These are phyloP conservation scores for Tylopilus felleus DNA, from an alignment of 768 basidiomycete species.

Conservation along the genomic window DNA sequence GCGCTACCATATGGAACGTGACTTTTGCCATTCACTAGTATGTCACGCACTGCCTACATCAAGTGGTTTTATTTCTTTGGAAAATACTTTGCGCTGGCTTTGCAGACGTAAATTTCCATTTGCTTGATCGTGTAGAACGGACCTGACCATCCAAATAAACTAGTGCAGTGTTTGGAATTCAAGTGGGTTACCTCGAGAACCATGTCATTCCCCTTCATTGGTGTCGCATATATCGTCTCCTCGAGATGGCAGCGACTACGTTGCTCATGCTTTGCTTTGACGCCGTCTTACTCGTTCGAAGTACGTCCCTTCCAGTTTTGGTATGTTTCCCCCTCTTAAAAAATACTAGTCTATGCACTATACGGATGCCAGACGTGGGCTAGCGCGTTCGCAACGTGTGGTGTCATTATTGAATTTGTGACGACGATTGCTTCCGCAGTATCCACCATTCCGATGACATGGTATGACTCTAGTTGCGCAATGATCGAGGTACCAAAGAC, in stretches of 20 bases:
- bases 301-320: slow-evolving; percentile 7
- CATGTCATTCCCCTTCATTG: background rate
- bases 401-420: slow-evolving; percentile 11
- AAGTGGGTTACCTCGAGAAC: slow-evolving; percentile 3
- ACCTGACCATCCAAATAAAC: background rate
- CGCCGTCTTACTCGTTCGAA: slow-evolving; percentile 19
- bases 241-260: slow-evolving; percentile 11
- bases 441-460: background rate
- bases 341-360: slow-evolving; percentile 18
- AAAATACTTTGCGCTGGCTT: slow-evolving; percentile 16
- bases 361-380: slow-evolving; percentile 3
- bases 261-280: slow-evolving; percentile 20
- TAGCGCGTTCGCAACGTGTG: background rate
- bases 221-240: slow-evolving; percentile 13
- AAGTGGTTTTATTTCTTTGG: slow-evolving; percentile 30
- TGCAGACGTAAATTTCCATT: slow-evolving; percentile 14
- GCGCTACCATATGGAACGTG: background rate
- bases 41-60: slow-evolving; percentile 11
- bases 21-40: slow-evolving; percentile 4
- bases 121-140: background rate
- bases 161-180: slow-evolving; percentile 8
- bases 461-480: slow-evolving; percentile 16
- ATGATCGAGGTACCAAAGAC: slow-evolving; percentile 1
- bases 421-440: background rate
- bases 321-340: background rate